Evolutionary conservation across 306 rosid species (phyloP), one percentile per base, ranked within the genome.

Genomic region (Neltuma alba): DNA sequence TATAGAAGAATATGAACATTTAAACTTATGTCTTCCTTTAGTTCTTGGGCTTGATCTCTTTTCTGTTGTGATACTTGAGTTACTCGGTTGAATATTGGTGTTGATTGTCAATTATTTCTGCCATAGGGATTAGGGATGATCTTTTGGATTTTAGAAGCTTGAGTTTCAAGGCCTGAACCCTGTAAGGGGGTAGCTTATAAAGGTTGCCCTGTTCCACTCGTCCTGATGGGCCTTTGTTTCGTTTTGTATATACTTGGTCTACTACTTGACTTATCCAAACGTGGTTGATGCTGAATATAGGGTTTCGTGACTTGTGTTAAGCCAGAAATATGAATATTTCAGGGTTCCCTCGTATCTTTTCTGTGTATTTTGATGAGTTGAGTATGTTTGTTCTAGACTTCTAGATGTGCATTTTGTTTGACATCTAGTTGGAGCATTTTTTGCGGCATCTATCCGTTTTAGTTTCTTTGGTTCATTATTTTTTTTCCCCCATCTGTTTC

Each of bases 1-100:
- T 57, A 45, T 55, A 42, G 48, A 31, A 72, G 67, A 67, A 42
- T 33, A 13, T 57, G 70, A 58, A 58, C 58, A 50, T n/a, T 50
- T 20, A n/a, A n/a, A 1, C 15, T 16, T 33, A 38, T 37, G 16
- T 13, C 37, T 38, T 38, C 18, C 6, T 38, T 8, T 74, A 37
- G 7, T 20, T 36, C 15, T 55, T 15, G 3, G 37, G 37, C 30
- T 40, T 41, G 5, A 8, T 54, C 28, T 47, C 45, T 4, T 12
- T 44, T 12, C 9, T 47, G 63, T 63, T 70, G 36, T 45, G 34
- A 45, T 42, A 58, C 60, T 44, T 62, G 11, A 31, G 62, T n/a
- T 42, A 31, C 66, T 75, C n/a, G 36, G 25, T 58, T 41, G 30
- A 37, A 50, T 23, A 11, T 55, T 36, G 37, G 14, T 36, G 73